Base-by-base conservation (phyloP, 2,329 filamentous ascomycete species). In the Aspergillus calidoustus region DNA sequence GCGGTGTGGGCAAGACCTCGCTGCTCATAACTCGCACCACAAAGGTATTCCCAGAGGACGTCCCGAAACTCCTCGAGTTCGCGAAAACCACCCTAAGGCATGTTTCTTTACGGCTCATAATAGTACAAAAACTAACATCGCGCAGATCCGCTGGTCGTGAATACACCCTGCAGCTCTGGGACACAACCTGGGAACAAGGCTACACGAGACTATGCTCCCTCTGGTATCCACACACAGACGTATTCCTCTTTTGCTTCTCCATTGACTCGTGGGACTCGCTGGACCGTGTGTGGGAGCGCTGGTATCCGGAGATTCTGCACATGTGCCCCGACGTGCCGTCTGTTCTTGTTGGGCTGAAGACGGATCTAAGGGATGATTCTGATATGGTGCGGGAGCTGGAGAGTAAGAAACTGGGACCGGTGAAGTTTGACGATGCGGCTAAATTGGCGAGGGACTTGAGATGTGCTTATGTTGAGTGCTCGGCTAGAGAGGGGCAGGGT, bases 101-200 rank as follows among this genome's bases (percentile, higher is more conserved):
- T 41, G 34, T 1, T 15, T 11, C 34, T 15, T 41, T 15, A 13
- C 8, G 11, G 2, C 8, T 17, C 9, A 13, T 41, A 41, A 41
- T 4, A 13, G 11, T 17, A 13, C 34, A 41, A 13, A 15, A 17
- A 15, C 34, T 41, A 41, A 41, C 15, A 41, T 17, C 34, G 9
- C 34, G 4, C 34, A 41, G 34, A 13, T 13, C 11, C n/a, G 23
- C 13, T 8, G 31, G 31, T 11, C 49, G n/a, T 13, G 11, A 13
- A 8, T 15, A 41, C 49, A 51, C 49, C 11, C 25, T 51, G 2
- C 49, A 51, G 0, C 23, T 51, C 11, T 51, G 49, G 49, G 49
- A 51, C 49, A 51, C 49, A 8, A 51, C 49, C 11, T 31, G 30
- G 9, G 49, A 51, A 51, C 49, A 51, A n/a, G 49, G 49, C 5